Evolutionary conservation across 2,329 filamentous ascomycete species (phyloP).

Genomic region (Fusarium buharicum): DNA sequence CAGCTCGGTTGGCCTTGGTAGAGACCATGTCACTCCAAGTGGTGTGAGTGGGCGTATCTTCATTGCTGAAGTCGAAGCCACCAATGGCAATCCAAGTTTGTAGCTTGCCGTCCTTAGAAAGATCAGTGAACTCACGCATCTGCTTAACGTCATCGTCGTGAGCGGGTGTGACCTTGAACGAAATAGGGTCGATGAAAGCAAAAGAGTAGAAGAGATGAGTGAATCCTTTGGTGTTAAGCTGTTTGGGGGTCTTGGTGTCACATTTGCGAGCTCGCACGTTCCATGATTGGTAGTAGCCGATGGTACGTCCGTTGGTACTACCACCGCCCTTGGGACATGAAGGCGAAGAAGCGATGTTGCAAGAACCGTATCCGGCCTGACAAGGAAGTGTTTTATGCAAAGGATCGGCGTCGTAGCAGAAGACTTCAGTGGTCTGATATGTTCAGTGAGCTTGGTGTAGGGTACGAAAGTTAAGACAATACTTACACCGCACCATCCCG

Average conservation of each 20-base stretch:
- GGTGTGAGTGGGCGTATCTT: conserved; percentile 32
- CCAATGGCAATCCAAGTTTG: conserved; percentile 55
- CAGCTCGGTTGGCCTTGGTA: conserved; percentile 40
- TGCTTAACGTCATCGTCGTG: conserved; percentile 14
- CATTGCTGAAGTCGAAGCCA: conserved; percentile 56
- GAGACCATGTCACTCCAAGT: conserved; percentile 48
- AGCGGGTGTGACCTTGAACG: background rate
- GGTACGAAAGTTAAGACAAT: too few species aligned
- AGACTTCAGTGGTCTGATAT: background rate
- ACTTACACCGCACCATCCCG: conserved; percentile 13
- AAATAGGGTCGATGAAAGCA: conserved; percentile 27
- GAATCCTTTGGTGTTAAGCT: conserved; percentile 12
- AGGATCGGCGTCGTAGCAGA: conserved; percentile 12
- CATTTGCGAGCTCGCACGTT: conserved; percentile 19
- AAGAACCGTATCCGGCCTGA: conserved; percentile 12
- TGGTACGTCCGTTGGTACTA: background rate
- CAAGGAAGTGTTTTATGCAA: background rate
- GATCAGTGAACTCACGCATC: conserved; percentile 17
- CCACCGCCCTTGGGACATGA: background rate
- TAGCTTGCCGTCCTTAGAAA: conserved; percentile 31
- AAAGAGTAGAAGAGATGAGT: conserved; percentile 33
- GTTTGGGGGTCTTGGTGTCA: conserved; percentile 25
- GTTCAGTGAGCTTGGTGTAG: too few species aligned
- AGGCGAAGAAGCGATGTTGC: background rate
- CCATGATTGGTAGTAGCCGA: conserved; percentile 16